A percentile compares a stretch with the other conserved stretches of the same genome.
These are phyloP conservation scores for Trichosporon coremiiforme DNA, from an alignment of 1,284 basidiomycete genomes.

Conservation along the genomic window DNA sequence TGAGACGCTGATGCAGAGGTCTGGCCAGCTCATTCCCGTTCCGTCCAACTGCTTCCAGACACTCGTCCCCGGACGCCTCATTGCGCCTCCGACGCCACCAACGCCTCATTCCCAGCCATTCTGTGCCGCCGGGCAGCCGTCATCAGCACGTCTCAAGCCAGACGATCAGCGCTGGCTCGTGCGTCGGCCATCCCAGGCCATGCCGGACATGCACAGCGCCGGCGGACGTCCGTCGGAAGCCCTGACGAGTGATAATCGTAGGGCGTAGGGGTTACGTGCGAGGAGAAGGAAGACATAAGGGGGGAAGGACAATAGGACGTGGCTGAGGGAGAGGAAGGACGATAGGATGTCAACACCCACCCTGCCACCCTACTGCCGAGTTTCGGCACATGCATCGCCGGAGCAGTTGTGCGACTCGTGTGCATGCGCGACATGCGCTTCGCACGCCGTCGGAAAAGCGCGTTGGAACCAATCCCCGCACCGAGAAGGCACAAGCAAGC, in stretches of 20 bases:
- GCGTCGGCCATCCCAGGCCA: not conserved
- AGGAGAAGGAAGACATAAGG: not conserved
- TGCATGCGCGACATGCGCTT: not conserved
- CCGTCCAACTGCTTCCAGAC: not conserved
- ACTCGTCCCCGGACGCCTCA: constrained; percentile 4
- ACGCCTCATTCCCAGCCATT: constrained; percentile 13
- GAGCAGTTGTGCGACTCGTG: not conserved
- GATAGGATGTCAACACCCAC: constrained; percentile 1
- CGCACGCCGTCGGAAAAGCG: not conserved
- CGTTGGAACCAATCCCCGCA: not conserved
- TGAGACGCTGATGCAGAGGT: not conserved
- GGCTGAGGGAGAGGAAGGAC: not conserved
- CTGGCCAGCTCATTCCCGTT: not conserved
- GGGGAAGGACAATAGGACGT: not conserved
- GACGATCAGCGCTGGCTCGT: constrained; percentile 5
- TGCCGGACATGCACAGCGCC: not conserved
- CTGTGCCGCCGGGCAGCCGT: not conserved
- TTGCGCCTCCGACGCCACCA: not conserved
- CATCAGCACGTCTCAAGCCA: not conserved
- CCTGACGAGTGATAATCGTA: not conserved
- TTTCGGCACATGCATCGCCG: not conserved
- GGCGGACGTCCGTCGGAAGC: not conserved
- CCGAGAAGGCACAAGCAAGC: constrained; percentile 1
- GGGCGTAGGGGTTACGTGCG: constrained; percentile 4
- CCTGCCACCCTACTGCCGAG: not conserved